Evolutionary conservation across 352 stramenopile genomes (phyloP), one percentile per base, ranked within the genome.

Genomic region (Phytopythium kandeliae): DNA sequence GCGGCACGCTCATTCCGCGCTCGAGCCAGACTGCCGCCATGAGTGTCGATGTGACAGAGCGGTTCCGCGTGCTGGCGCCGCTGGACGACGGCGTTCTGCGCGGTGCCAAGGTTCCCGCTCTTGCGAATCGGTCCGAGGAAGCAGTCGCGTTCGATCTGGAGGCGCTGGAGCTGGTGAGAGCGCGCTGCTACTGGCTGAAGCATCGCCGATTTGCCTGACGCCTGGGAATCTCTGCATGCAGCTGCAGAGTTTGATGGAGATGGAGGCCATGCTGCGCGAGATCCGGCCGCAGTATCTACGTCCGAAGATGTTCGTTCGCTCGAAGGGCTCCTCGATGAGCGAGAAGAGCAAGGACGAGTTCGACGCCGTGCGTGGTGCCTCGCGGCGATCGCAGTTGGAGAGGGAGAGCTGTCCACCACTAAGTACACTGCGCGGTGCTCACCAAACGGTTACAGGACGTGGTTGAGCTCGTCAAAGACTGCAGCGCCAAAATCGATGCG

Each of bases 321-420:
- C 70, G 11, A 86, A 86, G 67, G 74, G 69, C 35, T 57, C 64
- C 11, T 60, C 52, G 25, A 88, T 92, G 75, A 86, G 59, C 36
- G 78, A 89, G 66, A 55, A 64, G 38, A 74, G 89, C 44, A 91
- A 91, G 61, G 77, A 89, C 53, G 80, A 86, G 51, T 67, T 91
- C 49, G 80, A 91, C 56, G 65, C 69, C 22, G 79, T 90, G 63
- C 24, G 69, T 31, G 43, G n/a, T n/a, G n/a, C n/a, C n/a, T n/a
- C n/a, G n/a, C n/a, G n/a, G n/a, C n/a, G n/a, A n/a, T n/a, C n/a
- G n/a, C n/a, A n/a, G n/a, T n/a, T n/a, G n/a, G n/a, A n/a, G n/a
- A n/a, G n/a, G n/a, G n/a, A n/a, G n/a, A n/a, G n/a, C n/a, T n/a
- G n/a, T n/a, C n/a, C n/a, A n/a, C n/a, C n/a, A n/a, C n/a, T n/a